phyloP scores from a whole-genome alignment of 306 rosid species.

The Prinsepia uniflora region DNA sequence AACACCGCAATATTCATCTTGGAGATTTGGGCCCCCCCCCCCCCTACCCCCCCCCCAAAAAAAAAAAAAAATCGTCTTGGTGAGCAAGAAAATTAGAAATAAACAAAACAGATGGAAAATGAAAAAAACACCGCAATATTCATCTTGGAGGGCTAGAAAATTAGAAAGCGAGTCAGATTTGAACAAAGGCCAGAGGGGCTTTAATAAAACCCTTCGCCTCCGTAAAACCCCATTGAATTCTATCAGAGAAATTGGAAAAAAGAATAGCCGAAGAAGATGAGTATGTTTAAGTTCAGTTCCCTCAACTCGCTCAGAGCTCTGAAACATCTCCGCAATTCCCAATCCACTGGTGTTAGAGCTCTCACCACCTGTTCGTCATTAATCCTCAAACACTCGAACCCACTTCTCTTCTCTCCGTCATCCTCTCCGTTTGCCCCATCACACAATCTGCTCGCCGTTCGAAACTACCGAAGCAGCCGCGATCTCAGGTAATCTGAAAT shows the following conservation, averaged over 20 bases:
- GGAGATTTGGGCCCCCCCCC: background rate
- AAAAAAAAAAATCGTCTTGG: background rate
- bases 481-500: constrained; percentile 47
- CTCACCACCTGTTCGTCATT: constrained; percentile 40
- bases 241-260: background rate
- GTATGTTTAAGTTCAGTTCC: constrained; percentile 35
- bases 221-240: background rate
- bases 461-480: constrained; percentile 53
- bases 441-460: constrained; percentile 34
- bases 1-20: background rate
- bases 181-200: background rate
- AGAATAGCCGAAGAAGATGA: constrained; percentile 26
- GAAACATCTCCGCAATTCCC: constrained; percentile 23
- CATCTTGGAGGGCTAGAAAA: background rate
- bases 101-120: no score
- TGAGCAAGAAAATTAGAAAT: no score
- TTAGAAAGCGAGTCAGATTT: background rate
- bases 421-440: constrained; percentile 14
- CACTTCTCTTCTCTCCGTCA: constrained; percentile 20
- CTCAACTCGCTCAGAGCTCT: constrained; percentile 39
- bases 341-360: constrained; percentile 21
- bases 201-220: constrained; percentile 3
- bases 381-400: constrained; percentile 20
- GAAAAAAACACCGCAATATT: background rate
- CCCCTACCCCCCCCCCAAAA: no score